Evolutionary conservation across 257 asterid genomes (phyloP).

Genomic region (Mitragyna speciosa): DNA sequence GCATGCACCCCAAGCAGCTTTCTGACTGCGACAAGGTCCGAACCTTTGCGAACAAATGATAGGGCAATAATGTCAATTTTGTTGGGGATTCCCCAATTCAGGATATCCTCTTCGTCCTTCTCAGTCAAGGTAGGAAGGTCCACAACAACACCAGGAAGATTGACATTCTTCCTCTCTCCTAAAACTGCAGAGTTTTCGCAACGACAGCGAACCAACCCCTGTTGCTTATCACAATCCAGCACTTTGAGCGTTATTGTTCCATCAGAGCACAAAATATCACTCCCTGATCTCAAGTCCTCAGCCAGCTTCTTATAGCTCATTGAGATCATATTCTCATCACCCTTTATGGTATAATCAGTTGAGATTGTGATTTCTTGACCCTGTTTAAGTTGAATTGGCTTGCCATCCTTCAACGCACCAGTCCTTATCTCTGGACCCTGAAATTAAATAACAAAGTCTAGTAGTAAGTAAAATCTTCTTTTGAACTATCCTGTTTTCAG

Average conservation of each 20-base stretch:
- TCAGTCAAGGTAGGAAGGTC: constrained; percentile 74
- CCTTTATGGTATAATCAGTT: constrained; percentile 61
- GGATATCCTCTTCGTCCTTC: constrained; percentile 69
- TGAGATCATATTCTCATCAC: constrained; percentile 58
- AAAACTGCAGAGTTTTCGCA: constrained; percentile 68
- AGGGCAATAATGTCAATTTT: constrained; percentile 69
- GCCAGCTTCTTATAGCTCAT: constrained; percentile 73
- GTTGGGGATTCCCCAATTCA: constrained; percentile 71
- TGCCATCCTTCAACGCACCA: constrained; percentile 59
- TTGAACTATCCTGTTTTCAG: no score
- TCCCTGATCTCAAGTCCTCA: constrained; percentile 54
- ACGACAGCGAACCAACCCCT: constrained; percentile 56
- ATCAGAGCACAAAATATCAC: constrained; percentile 63
- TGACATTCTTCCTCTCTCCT: constrained; percentile 75
- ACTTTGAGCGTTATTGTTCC: constrained; percentile 65
- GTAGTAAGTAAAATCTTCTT: no score
- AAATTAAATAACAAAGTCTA: no score
- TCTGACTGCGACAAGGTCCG: constrained; percentile 65
- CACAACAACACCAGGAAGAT: constrained; percentile 69
- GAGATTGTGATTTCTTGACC: constrained; percentile 64
- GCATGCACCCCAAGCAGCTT: constrained; percentile 63
- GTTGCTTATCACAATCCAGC: constrained; percentile 45
- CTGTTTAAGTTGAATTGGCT: constrained; percentile 60
- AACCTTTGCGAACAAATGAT: constrained; percentile 76
- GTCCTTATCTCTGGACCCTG: constrained; percentile 78